These are phyloP conservation scores for Aurifilum marmelostoma DNA, from an alignment of 2,329 filamentous ascomycete genomes.

Conservation along the genomic window DNA sequence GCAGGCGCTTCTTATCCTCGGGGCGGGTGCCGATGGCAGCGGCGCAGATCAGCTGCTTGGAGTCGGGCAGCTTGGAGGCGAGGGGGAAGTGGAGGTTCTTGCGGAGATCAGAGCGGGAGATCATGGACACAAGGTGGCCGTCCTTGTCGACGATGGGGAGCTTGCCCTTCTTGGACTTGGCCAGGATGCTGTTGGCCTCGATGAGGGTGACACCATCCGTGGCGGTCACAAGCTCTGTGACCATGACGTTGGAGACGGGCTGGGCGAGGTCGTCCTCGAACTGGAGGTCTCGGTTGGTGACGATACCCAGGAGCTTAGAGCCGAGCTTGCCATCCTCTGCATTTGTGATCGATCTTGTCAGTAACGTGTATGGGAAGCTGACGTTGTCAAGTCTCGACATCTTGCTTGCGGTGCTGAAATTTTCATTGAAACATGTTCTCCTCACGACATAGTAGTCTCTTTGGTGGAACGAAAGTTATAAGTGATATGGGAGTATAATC, in stretches of 20 bases:
- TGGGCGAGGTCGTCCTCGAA: constrained; percentile 79
- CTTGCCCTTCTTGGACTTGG: constrained; percentile 98
- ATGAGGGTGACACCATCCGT: constrained; percentile 77
- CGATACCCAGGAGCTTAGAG: constrained; percentile 95
- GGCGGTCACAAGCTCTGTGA: constrained; percentile 90
- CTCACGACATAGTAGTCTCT: constrained; percentile 86
- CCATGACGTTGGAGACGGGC: constrained; percentile 89
- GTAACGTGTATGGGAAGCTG: constrained; percentile 32
- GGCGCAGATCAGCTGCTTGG: constrained; percentile 95
- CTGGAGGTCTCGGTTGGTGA: constrained; percentile 97
- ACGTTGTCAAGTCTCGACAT: neutral
- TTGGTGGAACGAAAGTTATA: constrained; percentile 99
- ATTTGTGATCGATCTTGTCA: constrained; percentile 39
- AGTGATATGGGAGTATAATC: constrained; percentile 79
- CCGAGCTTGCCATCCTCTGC: constrained; percentile 88
- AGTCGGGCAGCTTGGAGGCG: constrained; percentile 93
- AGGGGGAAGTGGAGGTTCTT: constrained; percentile 98
- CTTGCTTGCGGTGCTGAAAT: constrained; percentile 12
- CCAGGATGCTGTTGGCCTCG: constrained; percentile 91
- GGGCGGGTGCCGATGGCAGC: constrained; percentile 94
- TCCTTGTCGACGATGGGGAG: constrained; percentile 85
- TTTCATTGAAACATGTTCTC: constrained; percentile 54
- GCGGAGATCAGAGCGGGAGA: constrained; percentile 93
- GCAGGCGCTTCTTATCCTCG: constrained; percentile 84
- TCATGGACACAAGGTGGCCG: constrained; percentile 87